A percentile compares a stretch with the other conserved stretches of the same genome.
These are phyloP conservation scores for Serendipita vermifera DNA, from an alignment of 768 basidiomycete species.

Conservation along the genomic window DNA sequence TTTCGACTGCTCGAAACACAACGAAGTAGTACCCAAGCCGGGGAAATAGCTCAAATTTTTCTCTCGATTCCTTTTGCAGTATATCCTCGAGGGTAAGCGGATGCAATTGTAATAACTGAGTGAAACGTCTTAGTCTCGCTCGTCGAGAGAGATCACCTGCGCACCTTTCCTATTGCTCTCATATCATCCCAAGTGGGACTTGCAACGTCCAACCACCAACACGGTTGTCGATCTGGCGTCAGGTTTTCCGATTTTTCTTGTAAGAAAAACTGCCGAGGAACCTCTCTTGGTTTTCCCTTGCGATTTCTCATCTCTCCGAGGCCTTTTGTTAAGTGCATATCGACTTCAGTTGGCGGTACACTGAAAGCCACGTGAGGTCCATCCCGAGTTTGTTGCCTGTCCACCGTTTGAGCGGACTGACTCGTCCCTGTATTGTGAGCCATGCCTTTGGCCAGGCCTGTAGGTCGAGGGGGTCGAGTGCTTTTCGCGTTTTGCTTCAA, in stretches of 20 bases:
- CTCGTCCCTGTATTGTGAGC: background rate
- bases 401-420: background rate
- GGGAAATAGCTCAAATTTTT: slow-evolving; percentile 81
- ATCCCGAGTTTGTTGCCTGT: background rate
- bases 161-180: slow-evolving; percentile 69
- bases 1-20: slow-evolving; percentile 71
- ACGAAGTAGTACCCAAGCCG: slow-evolving; percentile 87
- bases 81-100: slow-evolving; percentile 91
- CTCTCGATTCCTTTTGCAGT: slow-evolving; percentile 77
- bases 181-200: slow-evolving; percentile 83
- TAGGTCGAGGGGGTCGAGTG: background rate
- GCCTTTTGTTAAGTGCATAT: background rate
- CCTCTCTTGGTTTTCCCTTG: background rate
- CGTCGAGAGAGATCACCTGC: slow-evolving; percentile 14
- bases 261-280: background rate
- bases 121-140: background rate
- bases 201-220: slow-evolving; percentile 87
- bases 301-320: background rate
- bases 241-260: background rate
- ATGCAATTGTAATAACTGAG: slow-evolving; percentile 71
- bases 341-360: background rate
- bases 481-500: slow-evolving; percentile 18
- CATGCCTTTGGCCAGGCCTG: background rate
- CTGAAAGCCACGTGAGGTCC: background rate
- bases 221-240: slow-evolving; percentile 17